Conservation (phyloP, 805 yeast genomes). For the Saccharomycopsis synnaedendra region DNA sequence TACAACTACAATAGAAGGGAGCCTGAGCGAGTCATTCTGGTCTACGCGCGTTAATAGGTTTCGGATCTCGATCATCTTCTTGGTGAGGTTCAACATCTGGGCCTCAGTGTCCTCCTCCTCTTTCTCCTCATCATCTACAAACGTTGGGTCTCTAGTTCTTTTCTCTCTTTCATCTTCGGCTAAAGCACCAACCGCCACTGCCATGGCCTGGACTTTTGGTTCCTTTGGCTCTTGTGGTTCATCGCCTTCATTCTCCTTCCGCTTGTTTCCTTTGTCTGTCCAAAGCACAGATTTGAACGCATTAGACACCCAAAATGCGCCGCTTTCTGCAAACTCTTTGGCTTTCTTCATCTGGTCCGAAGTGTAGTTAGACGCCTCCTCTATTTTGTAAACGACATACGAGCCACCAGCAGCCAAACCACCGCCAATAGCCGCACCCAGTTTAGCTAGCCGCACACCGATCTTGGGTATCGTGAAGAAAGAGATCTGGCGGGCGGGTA, state of each 20-base stretch:
- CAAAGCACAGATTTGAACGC: constrained; percentile 17
- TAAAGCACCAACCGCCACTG: constrained; percentile 30
- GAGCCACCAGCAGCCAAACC: constrained; percentile 93
- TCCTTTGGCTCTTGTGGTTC: constrained; percentile 17
- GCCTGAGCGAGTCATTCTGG: constrained; percentile 60
- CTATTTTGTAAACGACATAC: constrained; percentile 83
- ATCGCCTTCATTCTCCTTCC: constrained; percentile 20
- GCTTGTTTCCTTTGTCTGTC: constrained; percentile 21
- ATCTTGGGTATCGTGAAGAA: constrained; percentile 37
- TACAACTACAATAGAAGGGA: constrained; percentile 92
- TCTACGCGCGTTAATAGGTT: constrained; percentile 66
- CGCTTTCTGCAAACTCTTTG: constrained; percentile 49
- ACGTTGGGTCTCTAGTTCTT: constrained; percentile 38
- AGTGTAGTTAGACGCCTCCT: constrained; percentile 69
- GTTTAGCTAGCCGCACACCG: constrained; percentile 39
- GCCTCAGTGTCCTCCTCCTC: constrained; percentile 35
- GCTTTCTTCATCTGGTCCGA: constrained; percentile 51
- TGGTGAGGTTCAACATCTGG: constrained; percentile 80
- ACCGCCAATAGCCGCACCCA: constrained; percentile 82
- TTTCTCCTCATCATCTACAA: constrained; percentile 23
- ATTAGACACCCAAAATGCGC: constrained; percentile 29
- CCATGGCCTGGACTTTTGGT: constrained; percentile 27
- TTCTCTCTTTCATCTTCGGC: constrained; percentile 23
- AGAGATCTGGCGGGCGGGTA: constrained; percentile 18
- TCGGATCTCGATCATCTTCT: constrained; percentile 95